Evolutionary conservation across 306 rosid species (phyloP).

Genomic region (Quercus cerris): DNA sequence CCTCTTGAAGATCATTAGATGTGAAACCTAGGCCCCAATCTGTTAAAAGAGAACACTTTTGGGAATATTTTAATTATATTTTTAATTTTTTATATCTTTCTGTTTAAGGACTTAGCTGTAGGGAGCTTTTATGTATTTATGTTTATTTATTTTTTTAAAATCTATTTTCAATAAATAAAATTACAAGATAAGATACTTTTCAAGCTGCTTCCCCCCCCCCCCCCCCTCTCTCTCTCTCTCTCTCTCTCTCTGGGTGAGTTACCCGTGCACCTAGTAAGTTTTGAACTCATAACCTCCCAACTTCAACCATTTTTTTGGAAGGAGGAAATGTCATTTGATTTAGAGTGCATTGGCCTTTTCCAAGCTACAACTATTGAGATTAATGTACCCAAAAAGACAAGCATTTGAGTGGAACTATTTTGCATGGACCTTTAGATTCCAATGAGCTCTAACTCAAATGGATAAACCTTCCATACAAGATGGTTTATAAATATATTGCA

Average conservation of each 20-base stretch:
- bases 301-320: no score
- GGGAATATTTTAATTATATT: not conserved
- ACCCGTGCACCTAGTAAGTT: no score
- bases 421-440: not conserved
- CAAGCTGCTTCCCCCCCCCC: not conserved
- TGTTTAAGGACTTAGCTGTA: not conserved
- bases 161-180: not conserved
- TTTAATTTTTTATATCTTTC: not conserved
- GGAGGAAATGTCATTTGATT: no score
- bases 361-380: not conserved
- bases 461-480: no score
- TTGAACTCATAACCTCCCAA: no score
- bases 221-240: no score
- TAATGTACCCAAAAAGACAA: not conserved
- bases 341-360: no score
- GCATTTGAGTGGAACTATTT: not conserved
- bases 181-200: not conserved
- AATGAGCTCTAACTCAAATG: no score
- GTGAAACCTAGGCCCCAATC: not conserved
- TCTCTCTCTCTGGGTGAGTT: no score
- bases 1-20: not conserved
- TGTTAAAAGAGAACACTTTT: not conserved
- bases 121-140: not conserved
- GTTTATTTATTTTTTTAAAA: not conserved
- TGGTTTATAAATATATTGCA: no score